Evolutionary conservation across 169 alveolate species (phyloP).

Genomic region (Theileria equi): DNA sequence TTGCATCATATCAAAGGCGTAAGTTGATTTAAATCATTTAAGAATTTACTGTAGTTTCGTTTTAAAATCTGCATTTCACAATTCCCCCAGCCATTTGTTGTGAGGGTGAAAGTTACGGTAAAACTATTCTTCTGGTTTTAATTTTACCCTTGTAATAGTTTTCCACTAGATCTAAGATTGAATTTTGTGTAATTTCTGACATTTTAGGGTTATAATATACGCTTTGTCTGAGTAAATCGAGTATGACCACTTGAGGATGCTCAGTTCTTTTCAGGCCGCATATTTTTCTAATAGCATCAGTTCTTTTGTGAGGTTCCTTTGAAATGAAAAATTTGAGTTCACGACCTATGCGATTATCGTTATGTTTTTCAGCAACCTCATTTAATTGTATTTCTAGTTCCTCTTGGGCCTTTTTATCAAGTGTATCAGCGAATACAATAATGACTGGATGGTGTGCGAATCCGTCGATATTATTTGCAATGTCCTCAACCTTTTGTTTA

Average conservation of each 20-base stretch:
- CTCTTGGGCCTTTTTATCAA: conserved; percentile 9
- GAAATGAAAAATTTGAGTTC: conserved; percentile 53
- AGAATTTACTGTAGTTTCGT: conserved; percentile 19
- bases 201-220: conserved; percentile 38
- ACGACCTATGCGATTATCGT: conserved; percentile 31
- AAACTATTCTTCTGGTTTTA: neutral
- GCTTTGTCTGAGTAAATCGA: conserved; percentile 41
- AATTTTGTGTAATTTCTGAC: conserved; percentile 7
- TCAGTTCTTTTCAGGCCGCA: conserved; percentile 23
- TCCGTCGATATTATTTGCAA: conserved; percentile 47
- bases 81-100: conserved; percentile 58
- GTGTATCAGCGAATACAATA: conserved; percentile 47
- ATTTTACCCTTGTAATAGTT: conserved; percentile 21
- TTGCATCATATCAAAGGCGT: conserved; percentile 86
- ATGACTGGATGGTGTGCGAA: conserved; percentile 60
- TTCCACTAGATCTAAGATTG: conserved; percentile 37
- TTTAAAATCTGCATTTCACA: conserved; percentile 52
- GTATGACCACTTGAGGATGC: conserved; percentile 32
- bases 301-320: conserved; percentile 17
- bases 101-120: no score
- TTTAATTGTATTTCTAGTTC: conserved; percentile 22
- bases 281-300: conserved; percentile 27
- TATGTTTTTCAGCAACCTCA: conserved; percentile 39
- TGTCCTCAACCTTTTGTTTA: conserved; percentile 24
- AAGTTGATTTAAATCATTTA: conserved; percentile 11